A percentile compares a stretch with the other conserved stretches of the same genome.
phyloP scores from a whole-genome alignment of 2,329 filamentous ascomycete species.

The Colletotrichum gloeosporioides region DNA sequence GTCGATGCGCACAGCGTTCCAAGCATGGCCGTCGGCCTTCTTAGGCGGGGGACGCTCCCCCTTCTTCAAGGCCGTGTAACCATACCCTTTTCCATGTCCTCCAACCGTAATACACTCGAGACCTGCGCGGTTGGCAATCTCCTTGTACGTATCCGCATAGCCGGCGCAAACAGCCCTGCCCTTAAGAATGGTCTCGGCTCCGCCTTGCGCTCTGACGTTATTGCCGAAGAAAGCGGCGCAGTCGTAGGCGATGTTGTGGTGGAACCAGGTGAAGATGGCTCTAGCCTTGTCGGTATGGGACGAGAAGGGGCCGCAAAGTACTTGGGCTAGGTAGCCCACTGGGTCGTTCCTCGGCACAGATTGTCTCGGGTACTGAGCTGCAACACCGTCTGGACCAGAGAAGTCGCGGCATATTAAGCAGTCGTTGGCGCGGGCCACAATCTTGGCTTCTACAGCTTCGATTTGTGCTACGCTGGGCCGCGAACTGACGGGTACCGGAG shows the following conservation, averaged over 20 bases:
- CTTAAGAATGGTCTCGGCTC: conserved; percentile 74
- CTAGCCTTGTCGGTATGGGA: conserved; percentile 90
- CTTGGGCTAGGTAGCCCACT: conserved; percentile 76
- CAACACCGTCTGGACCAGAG: conserved; percentile 78
- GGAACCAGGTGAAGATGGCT: conserved; percentile 92
- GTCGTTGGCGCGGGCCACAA: conserved; percentile 32
- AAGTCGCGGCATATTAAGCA: conserved; percentile 91
- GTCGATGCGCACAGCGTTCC: conserved; percentile 92
- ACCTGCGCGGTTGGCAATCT: conserved; percentile 79
- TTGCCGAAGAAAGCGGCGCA: conserved; percentile 78
- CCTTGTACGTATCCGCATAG: conserved; percentile 83
- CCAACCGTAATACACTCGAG: conserved; percentile 76
- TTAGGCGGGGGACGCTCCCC: conserved; percentile 71
- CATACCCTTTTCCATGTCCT: conserved; percentile 88
- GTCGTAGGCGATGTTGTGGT: conserved; percentile 92
- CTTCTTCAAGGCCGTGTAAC: conserved; percentile 66
- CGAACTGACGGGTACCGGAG: conserved; percentile 57
- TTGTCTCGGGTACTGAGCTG: conserved; percentile 75
- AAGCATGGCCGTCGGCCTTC: conserved; percentile 75
- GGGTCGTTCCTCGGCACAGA: conserved; percentile 71
- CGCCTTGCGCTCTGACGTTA: conserved; percentile 69
- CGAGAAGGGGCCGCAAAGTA: conserved; percentile 79
- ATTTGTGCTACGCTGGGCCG: conserved; percentile 59
- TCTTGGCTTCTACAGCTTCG: conserved; percentile 44
- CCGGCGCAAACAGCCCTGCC: conserved; percentile 92